These are phyloP conservation scores for Fusarium buharicum DNA, from an alignment of 2,329 filamentous ascomycete genomes.

Conservation along the genomic window DNA sequence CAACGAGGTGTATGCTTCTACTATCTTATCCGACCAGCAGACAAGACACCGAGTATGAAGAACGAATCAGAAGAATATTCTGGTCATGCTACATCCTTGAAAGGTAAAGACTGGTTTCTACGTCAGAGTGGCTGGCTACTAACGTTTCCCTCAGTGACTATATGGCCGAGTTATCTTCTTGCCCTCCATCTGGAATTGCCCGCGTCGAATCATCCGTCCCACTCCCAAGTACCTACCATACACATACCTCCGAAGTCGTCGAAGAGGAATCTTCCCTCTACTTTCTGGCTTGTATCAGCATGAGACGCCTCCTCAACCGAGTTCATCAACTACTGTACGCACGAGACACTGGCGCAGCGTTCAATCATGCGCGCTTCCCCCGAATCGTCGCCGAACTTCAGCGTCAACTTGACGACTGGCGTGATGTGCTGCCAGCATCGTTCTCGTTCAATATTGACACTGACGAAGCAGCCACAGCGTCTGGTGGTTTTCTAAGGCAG, in stretches of 20 bases:
- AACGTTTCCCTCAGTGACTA: slow-evolving; percentile 54
- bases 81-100: slow-evolving; percentile 67
- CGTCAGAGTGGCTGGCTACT: fast-evolving
- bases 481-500: slow-evolving; percentile 61
- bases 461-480: slow-evolving; percentile 50
- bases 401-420: slow-evolving; percentile 62
- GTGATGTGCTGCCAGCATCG: slow-evolving; percentile 56
- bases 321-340: slow-evolving; percentile 63
- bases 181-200: slow-evolving; percentile 62
- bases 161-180: slow-evolving; percentile 61
- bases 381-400: slow-evolving; percentile 60
- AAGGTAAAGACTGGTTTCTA: slow-evolving; percentile 47
- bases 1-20: slow-evolving; percentile 61
- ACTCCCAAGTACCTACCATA: slow-evolving; percentile 59
- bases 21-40: slow-evolving; percentile 55
- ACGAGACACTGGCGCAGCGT: slow-evolving; percentile 55
- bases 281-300: slow-evolving; percentile 64
- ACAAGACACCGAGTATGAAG: slow-evolving; percentile 54
- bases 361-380: slow-evolving; percentile 58
- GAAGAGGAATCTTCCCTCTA: slow-evolving; percentile 63
- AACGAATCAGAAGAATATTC: slow-evolving; percentile 62
- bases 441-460: slow-evolving; percentile 55
- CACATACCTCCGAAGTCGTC: slow-evolving; percentile 52
- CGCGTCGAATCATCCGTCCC: slow-evolving; percentile 62
- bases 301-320: slow-evolving; percentile 59